These are phyloP conservation scores for Fraxinus anomala DNA, from an alignment of 257 asterid genomes.

Conservation along the genomic window DNA sequence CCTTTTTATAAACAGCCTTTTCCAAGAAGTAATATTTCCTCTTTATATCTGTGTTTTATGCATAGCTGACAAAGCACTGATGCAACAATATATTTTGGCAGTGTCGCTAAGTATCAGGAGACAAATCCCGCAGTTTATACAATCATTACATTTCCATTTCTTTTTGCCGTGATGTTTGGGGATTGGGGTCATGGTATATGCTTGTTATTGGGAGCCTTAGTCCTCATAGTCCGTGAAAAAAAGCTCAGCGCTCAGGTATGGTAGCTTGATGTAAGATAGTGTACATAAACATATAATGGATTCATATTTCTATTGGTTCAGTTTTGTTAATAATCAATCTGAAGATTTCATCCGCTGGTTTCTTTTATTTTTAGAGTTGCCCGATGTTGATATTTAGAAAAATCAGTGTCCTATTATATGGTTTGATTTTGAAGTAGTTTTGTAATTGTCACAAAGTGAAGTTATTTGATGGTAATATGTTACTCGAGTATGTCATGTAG, in stretches of 20 bases:
- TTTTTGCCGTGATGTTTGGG: conserved; percentile 99
- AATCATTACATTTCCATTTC: conserved; percentile 89
- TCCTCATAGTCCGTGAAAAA: conserved; percentile 74
- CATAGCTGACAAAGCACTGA: conserved; percentile 36
- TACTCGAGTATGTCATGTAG: background rate
- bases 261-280: conserved; percentile 11
- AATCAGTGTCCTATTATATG: background rate
- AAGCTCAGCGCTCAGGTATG: conserved; percentile 84
- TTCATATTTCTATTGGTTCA: conserved; percentile 17
- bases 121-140: conserved; percentile 98
- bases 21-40: background rate
- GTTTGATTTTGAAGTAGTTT: conserved; percentile 28
- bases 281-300: background rate
- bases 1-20: background rate
- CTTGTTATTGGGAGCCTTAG: conserved; percentile 79
- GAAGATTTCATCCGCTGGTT: conserved; percentile 6
- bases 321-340: conserved; percentile 1
- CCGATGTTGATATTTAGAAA: background rate
- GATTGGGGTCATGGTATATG: conserved; percentile 99
- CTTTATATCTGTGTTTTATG: conserved; percentile 24
- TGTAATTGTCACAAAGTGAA: background rate
- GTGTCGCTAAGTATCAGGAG: conserved; percentile 95
- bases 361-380: conserved; percentile 1
- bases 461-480: conserved; percentile 14
- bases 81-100: conserved; percentile 42